Base-by-base conservation (phyloP, 495 filamentous ascomycete genomes). In the Lasiosphaeriaceae sp. region DNA sequence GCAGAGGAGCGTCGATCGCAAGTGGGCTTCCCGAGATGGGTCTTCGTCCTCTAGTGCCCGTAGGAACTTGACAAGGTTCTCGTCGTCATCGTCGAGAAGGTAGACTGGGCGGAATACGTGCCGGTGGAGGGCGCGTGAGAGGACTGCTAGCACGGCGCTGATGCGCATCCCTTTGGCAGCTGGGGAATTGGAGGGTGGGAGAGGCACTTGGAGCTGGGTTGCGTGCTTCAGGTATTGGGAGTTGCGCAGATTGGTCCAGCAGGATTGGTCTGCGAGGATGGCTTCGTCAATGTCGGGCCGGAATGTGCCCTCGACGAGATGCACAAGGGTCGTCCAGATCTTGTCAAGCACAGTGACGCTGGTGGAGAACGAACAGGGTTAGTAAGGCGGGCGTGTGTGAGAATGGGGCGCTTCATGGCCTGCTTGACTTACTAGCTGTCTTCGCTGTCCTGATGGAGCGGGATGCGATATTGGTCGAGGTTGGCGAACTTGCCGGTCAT, bases 91-190 rank as follows among this genome's bases (percentile, higher is more conserved):
- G 43, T 71, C 68, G 9, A 71, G 52, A 1, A 72, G 62, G 62
- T 72, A 72, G 22, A 64, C 64, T 1, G 70, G 70, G 26, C 70
- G 70, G 64, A 72, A 72, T 39, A 72, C 44, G 58, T 72, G 65
- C 44, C 56, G 57, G 59, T 71, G 66, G 24, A 72, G 56, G 45
- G 68, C 66, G 20, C 70, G 70, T 9, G 70, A 72, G 11, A 72
- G 68, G 12, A 72, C 59, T 26, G 70, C 66, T 0, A 72, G 58
- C 7, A 72, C 68, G 34, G 70, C 70, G 41, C 56, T 59, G 58
- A 72, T 72, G 62, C 70, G 68, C 70, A 72, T 72, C 2, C 68
- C 70, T 58, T 72, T 72, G 31, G 70, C 70, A 3, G 70, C 67
- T 1, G 70, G 54, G 12, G 68, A 59, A 64, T 72, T 72, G 59